Percentiles rank a stretch among this genome's conserved stretches.
These are phyloP conservation scores for Raffaelea albimanens DNA, from an alignment of 2,329 filamentous ascomycete species.

Conservation along the genomic window DNA sequence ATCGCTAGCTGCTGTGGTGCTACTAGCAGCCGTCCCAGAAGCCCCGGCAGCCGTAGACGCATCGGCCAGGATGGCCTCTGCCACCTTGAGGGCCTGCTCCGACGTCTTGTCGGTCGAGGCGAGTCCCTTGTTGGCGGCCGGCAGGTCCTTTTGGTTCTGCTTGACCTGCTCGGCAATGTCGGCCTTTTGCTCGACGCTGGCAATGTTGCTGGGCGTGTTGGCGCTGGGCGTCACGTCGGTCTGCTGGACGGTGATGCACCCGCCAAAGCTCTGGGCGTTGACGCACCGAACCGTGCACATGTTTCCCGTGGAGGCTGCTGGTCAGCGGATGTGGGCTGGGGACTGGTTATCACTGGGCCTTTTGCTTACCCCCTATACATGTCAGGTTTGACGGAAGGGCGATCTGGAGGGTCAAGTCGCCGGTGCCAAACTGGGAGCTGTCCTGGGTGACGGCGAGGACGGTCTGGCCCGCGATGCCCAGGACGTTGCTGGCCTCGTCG, in stretches of 20 bases:
- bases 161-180: constrained; percentile 1
- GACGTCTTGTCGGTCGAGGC: neutral
- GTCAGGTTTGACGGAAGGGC: neutral
- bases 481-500: constrained; percentile 5
- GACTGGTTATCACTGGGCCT: neutral
- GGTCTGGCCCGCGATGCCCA: constrained; percentile 2
- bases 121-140: neutral
- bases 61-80: constrained; percentile 1
- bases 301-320: constrained; percentile 1
- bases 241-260: constrained; percentile 3
- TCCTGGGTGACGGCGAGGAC: constrained; percentile 2
- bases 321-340: neutral
- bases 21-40: neutral
- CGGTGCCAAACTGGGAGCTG: constrained; percentile 1
- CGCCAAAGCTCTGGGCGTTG: constrained; percentile 2
- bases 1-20: neutral
- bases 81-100: neutral
- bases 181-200: neutral
- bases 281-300: constrained; percentile 6
- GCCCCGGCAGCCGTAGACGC: neutral
- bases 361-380: constrained; percentile 1
- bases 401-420: constrained; percentile 1
- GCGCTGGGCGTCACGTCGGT: neutral
- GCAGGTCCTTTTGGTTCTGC: constrained; percentile 3
- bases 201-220: constrained; percentile 1